These are phyloP conservation scores for Quillaja saponaria DNA, from an alignment of 306 rosid genomes.

Conservation along the genomic window DNA sequence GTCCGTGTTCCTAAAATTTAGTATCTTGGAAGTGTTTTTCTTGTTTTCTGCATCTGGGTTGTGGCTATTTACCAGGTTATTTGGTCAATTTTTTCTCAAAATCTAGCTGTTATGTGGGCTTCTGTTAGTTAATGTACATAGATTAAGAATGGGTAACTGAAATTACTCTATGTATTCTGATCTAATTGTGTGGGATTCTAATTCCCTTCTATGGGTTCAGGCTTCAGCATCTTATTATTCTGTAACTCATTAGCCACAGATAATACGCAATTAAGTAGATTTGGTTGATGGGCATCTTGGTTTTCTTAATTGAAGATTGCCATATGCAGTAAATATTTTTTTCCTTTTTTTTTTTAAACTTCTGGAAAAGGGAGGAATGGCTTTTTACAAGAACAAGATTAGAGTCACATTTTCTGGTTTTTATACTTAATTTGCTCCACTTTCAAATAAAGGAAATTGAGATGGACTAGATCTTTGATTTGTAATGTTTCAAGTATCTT, in stretches of 20 bases:
- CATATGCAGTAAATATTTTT: neutral
- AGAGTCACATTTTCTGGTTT: neutral
- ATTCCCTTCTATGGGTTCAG: slow-evolving; percentile 5
- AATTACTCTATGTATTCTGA: no score
- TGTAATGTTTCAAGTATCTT: neutral
- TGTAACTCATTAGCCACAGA: neutral
- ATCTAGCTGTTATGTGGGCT: neutral
- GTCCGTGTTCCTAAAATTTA: neutral
- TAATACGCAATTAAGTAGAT: neutral
- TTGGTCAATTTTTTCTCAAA: neutral
- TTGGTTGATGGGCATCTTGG: slow-evolving; percentile 2
- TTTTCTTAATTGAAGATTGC: neutral
- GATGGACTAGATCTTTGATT: neutral
- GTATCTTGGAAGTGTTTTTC: slow-evolving; percentile 10
- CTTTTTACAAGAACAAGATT: neutral
- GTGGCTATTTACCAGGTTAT: neutral
- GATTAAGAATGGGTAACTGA: no score
- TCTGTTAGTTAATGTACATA: no score
- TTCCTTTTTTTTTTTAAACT: no score
- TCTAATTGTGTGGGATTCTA: neutral
- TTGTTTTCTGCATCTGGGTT: slow-evolving; percentile 25
- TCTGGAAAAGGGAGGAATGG: no score
- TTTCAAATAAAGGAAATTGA: neutral
- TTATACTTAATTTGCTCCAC: neutral
- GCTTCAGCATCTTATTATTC: neutral